Percentiles rank a stretch among this genome's conserved stretches.
Evolutionary conservation across 1,284 basidiomycete genomes (phyloP).

Genomic region (Inonotus obliquus): DNA sequence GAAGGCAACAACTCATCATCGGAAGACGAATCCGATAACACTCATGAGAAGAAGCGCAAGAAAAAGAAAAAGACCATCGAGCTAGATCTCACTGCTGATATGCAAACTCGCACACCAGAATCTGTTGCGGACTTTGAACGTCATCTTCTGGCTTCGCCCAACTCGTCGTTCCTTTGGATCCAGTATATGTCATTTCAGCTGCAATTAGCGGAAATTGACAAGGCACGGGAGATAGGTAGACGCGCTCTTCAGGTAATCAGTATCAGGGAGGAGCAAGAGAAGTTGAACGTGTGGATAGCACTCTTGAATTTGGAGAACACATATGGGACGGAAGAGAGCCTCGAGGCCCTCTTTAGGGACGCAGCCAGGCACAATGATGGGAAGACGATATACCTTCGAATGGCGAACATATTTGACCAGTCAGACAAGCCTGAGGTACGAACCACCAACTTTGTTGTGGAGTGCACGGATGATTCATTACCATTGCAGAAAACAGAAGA

Average conservation of each 20-base stretch:
- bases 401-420: conserved; percentile 83
- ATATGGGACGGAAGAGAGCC: conserved; percentile 81
- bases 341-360: conserved; percentile 84
- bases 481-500: conserved; percentile 77
- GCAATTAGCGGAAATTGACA: conserved; percentile 92
- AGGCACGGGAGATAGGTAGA: conserved; percentile 83
- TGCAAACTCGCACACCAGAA: conserved; percentile 82
- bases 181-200: conserved; percentile 99
- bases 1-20: conserved; percentile 35
- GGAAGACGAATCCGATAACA: conserved; percentile 48
- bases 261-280: conserved; percentile 96
- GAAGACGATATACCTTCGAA: conserved; percentile 81
- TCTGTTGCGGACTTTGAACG: conserved; percentile 95
- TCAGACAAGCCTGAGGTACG: conserved; percentile 75
- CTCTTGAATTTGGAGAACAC: conserved; percentile 93
- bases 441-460: neutral
- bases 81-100: conserved; percentile 79
- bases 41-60: conserved; percentile 49
- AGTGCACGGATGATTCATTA: neutral
- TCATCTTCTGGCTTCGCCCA: conserved; percentile 89
- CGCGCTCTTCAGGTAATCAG: conserved; percentile 87
- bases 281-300: conserved; percentile 97
- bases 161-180: conserved; percentile 98
- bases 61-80: conserved; percentile 70
- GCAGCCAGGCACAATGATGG: conserved; percentile 90